Conservation (phyloP, 2,329 filamentous ascomycete species). For the Magnaporthiopsis poae region DNA sequence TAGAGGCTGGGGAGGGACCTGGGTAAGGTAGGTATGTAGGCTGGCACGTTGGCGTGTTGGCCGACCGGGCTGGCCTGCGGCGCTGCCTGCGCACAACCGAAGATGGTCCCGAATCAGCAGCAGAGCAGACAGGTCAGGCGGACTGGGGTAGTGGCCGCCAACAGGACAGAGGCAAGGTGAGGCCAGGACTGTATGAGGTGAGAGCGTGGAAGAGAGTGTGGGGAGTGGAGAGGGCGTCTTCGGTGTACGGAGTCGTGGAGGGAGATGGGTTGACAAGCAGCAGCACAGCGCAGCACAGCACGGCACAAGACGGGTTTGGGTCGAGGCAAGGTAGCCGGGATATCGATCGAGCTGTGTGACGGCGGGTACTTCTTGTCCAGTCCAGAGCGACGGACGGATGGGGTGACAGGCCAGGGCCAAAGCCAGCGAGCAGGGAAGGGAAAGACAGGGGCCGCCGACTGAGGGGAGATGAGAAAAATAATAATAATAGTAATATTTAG, state of each 20-base stretch:
- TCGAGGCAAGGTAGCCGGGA: not conserved
- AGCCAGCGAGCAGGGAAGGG: not conserved
- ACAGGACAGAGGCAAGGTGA: not conserved
- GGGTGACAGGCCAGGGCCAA: not conserved
- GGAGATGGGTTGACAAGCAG: not conserved
- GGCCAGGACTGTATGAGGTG: not conserved
- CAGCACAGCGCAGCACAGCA: not conserved
- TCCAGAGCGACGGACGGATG: not conserved
- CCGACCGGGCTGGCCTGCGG: not conserved
- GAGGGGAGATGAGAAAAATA: not conserved
- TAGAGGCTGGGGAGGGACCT: not conserved
- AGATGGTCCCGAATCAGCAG: not conserved
- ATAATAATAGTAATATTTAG: not conserved
- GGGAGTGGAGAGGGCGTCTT: not conserved
- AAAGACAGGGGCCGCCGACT: not conserved
- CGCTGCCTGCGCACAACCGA: too few relatives aligned
- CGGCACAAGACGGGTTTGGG: too few relatives aligned
- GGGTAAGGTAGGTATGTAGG: not conserved
- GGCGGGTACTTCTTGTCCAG: not conserved
- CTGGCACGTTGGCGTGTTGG: too few relatives aligned
- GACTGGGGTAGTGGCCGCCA: not conserved
- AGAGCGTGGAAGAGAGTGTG: not conserved
- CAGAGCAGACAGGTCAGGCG: not conserved
- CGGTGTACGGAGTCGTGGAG: not conserved
- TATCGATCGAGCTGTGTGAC: not conserved